Evolutionary conservation across 2,329 filamentous ascomycete genomes (phyloP), one percentile per base, ranked within the genome.

Genomic region (Aureobasidium sp.): DNA sequence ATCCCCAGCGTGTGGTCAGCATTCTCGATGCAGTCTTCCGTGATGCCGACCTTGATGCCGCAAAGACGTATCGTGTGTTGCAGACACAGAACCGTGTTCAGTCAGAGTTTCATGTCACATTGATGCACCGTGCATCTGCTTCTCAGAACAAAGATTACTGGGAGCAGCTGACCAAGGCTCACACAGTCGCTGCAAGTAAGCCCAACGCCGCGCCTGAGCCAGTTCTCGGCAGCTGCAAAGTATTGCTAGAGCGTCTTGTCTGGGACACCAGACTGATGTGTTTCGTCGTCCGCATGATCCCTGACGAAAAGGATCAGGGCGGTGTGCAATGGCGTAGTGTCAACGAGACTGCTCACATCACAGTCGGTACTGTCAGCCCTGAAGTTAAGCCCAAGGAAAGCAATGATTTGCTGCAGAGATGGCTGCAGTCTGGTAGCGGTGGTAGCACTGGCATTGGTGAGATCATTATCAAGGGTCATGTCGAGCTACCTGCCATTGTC

Each of bases 301-400:
- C 67, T 34, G 66, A 67, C 7, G 76, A 83, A 6, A 83, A 85
- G 61, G 75, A 82, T 14, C 76, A 67, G 54, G 60, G 66, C 74
- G 64, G 75, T 72, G 57, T 76, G 47, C 62, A 67, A 6, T 80
- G 77, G 60, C 79, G 85, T 60, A 93, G 87, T 64, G 82, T 84
- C 47, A 99, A 99, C 70, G 75, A 80, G 14, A 81, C 95, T 36
- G 85, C 92, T 11, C 94, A 99, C 72, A 84, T 99, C 63, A 99
- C 94, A 0, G 81, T 97, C 8, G 94, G 94, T 25, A 99, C 94
- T 0, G 84, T 85, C 10, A 82, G 86, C 66, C 75, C 80, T 50
- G 74, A 79, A 8, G 84, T 97, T 68, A 97, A 97, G 77, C 93
- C 94, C 0, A 92, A 89, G 75, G 93, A 99, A 78, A 96, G 92